Conservation (phyloP, 192 early-diverging fungal species). For the Mortierella alpina region DNA sequence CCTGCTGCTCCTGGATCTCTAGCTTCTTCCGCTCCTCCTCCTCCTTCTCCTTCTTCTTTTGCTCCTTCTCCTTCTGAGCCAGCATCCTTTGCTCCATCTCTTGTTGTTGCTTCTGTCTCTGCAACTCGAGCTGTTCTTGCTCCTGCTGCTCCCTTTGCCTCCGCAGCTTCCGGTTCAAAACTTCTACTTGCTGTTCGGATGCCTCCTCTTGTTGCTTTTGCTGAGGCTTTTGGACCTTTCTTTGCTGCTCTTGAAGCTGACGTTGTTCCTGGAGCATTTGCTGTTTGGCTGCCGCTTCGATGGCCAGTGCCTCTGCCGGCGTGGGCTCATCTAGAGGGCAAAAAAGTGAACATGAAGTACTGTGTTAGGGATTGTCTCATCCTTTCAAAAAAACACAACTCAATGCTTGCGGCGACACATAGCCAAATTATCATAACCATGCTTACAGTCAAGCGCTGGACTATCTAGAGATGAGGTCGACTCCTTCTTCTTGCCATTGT, state of each 20-base stretch:
- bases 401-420: neutral
- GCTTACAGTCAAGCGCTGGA: slow-evolving; percentile 17
- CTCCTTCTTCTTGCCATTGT: slow-evolving; percentile 44
- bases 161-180: slow-evolving; percentile 21
- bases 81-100: slow-evolving; percentile 27
- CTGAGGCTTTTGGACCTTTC: slow-evolving; percentile 25
- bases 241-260: slow-evolving; percentile 41
- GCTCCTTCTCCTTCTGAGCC: slow-evolving; percentile 8
- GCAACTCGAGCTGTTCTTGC: slow-evolving; percentile 30
- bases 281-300: slow-evolving; percentile 43
- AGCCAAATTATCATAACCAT: neutral
- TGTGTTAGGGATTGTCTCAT: neutral
- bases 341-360: neutral
- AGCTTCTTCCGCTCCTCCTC: slow-evolving; percentile 24
- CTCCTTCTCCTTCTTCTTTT: slow-evolving; percentile 16
- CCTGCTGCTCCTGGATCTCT: slow-evolving; percentile 4
- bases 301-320: slow-evolving; percentile 48
- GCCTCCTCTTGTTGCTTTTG: slow-evolving; percentile 27
- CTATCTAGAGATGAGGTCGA: slow-evolving; percentile 23
- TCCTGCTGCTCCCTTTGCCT: slow-evolving; percentile 23
- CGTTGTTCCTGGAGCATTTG: slow-evolving; percentile 44
- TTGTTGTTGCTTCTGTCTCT: slow-evolving; percentile 37
- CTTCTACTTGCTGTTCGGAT: slow-evolving; percentile 11
- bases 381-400: neutral
- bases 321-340: slow-evolving; percentile 31